Evolutionary conservation across 768 basidiomycete genomes (phyloP).

Genomic region (Suillus sp.): DNA sequence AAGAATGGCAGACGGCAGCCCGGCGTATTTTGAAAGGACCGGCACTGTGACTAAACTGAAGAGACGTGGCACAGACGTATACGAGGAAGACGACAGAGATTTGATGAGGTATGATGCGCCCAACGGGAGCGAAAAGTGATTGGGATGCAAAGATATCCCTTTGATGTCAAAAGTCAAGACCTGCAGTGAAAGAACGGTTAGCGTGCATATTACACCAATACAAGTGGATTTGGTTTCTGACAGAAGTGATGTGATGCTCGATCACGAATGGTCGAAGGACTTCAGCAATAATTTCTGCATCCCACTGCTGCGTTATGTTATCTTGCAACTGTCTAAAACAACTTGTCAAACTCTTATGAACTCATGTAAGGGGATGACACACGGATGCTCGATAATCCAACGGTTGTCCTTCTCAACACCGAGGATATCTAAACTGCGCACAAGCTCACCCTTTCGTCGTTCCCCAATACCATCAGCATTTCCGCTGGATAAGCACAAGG

Average conservation of each 20-base stretch:
- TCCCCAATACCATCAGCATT: conserved; percentile 78
- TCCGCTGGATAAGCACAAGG: conserved; percentile 76
- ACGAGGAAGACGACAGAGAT: conserved; percentile 28
- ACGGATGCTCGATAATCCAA: conserved; percentile 74
- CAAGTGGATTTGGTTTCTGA: conserved; percentile 35
- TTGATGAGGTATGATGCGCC: conserved; percentile 52
- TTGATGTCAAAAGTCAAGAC: conserved; percentile 81
- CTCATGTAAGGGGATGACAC: conserved; percentile 32
- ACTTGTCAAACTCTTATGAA: conserved; percentile 16
- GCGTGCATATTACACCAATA: conserved; percentile 23
- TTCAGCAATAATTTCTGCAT: conserved; percentile 55
- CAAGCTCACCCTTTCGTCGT: conserved; percentile 59
- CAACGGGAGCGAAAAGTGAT: conserved; percentile 71
- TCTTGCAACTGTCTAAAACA: conserved; percentile 65
- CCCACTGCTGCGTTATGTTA: conserved; percentile 70
- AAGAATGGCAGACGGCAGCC: conserved; percentile 51
- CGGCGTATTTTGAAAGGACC: conserved; percentile 59
- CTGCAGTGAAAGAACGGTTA: conserved; percentile 40
- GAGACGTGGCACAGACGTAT: conserved; percentile 41
- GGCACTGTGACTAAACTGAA: conserved; percentile 66
- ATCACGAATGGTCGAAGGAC: conserved; percentile 61
- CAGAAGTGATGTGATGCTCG: conserved; percentile 61
- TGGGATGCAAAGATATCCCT: conserved; percentile 86
- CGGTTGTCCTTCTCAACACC: conserved; percentile 59
- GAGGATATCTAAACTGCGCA: conserved; percentile 63